phyloP scores from a whole-genome alignment of 2,329 filamentous ascomycete genomes.

The Rutstroemia sp. region DNA sequence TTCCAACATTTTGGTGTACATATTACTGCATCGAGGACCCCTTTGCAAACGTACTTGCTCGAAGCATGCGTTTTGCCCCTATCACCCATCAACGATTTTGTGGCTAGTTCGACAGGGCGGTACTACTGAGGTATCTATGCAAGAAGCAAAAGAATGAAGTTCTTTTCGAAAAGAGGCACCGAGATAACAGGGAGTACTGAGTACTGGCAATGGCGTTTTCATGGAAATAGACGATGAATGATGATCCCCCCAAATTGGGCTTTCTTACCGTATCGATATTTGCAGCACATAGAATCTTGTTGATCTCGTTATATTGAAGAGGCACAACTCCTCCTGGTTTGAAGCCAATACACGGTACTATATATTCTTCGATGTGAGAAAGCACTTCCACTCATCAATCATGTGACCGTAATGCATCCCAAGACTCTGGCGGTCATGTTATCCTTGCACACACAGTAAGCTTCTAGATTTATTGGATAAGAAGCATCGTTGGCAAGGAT shows the following conservation, averaged over 20 bases:
- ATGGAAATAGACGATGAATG: slow-evolving; percentile 5
- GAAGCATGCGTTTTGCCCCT: neutral
- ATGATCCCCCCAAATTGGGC: neutral
- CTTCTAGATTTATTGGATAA: neutral
- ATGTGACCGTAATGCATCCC: neutral
- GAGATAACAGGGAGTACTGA: slow-evolving; percentile 1
- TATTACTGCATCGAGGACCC: neutral
- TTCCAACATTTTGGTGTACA: slow-evolving; percentile 7
- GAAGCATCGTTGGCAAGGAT: neutral
- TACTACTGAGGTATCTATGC: neutral
- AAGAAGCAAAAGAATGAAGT: slow-evolving; percentile 1
- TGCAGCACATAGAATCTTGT: too few species aligned
- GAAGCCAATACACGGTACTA: too few species aligned
- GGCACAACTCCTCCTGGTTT: too few species aligned
- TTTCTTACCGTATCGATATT: too few species aligned
- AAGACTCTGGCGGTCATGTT: too few species aligned
- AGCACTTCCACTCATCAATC: neutral
- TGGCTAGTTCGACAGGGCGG: neutral
- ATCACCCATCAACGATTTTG: too few species aligned
- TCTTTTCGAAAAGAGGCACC: slow-evolving; percentile 6
- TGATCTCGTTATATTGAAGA: too few species aligned
- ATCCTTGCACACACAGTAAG: neutral
- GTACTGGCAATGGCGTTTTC: neutral
- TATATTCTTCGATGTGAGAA: too few species aligned
- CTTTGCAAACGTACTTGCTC: neutral